Conservation (phyloP, 2,329 filamentous ascomycete genomes). For the Clarireedia sp. region DNA sequence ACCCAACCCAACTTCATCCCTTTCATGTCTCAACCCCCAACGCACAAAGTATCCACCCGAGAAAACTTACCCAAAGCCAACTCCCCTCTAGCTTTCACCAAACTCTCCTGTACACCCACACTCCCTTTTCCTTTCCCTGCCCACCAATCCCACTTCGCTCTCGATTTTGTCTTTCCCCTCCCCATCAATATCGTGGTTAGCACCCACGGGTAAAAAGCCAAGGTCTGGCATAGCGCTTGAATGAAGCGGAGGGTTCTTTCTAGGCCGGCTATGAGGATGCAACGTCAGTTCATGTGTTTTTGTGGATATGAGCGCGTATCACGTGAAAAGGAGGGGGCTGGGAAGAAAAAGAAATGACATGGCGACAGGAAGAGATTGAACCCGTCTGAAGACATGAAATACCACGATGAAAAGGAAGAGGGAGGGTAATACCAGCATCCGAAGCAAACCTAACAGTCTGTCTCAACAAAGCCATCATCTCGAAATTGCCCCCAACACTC, state of each 20-base stretch:
- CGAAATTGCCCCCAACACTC: too few species aligned
- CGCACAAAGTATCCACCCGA: not conserved
- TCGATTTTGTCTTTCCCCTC: constrained; percentile 29
- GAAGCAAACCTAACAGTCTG: constrained; percentile 8
- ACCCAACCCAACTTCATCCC: not conserved
- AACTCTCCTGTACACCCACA: constrained; percentile 24
- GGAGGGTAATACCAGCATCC: constrained; percentile 19
- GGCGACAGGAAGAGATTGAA: not conserved
- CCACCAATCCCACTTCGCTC: constrained; percentile 7
- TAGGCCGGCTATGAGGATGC: constrained; percentile 42
- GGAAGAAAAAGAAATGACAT: not conserved
- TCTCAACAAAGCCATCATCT: not conserved
- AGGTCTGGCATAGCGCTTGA: constrained; percentile 43
- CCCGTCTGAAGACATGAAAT: too few species aligned
- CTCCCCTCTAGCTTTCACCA: constrained; percentile 33
- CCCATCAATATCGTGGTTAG: not conserved
- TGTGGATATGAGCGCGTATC: not conserved
- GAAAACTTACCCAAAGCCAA: constrained; percentile 35
- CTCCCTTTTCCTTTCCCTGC: not conserved
- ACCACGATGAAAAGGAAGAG: not conserved
- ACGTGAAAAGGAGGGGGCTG: not conserved
- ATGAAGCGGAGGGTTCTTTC: constrained; percentile 53
- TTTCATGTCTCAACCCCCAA: not conserved
- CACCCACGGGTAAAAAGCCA: constrained; percentile 36
- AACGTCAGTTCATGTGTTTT: not conserved